Evolutionary conservation across 768 basidiomycete genomes (phyloP), one percentile per base, ranked within the genome.

Genomic region (Coprinopsis cinerea): DNA sequence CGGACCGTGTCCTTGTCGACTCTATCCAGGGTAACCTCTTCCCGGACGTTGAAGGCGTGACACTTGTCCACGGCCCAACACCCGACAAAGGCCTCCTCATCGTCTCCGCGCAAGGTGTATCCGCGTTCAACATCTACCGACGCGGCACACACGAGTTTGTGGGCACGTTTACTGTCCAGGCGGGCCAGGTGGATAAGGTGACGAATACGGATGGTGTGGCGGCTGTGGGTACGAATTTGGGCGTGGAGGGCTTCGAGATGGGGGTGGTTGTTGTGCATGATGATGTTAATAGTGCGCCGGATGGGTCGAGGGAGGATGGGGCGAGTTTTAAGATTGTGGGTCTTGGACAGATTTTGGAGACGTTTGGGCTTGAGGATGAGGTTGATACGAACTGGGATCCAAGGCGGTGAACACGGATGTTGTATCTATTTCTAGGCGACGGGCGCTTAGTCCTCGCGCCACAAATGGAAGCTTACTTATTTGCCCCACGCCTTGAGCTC

Each of bases 181-280:
- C 44, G 10, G 44, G 28, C 26, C 15, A 27, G 28, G 44, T 30
- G 4, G 44, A 45, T 32, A 27, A 23, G 44, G 44, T 30, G 14
- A 45, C 44, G n/a, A 45, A 45, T 23, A 45, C 44, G 6, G 44
- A 45, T 32, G 44, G 44, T 30, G 44, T 45, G 5, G 22, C 44
- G 13, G 44, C 44, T 28, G 44, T 45, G 28, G 44, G 44, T 4
- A 45, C 44, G 4, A 32, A 45, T 20, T 23, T 45, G 25, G 44
- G 44, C 4, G 9, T 32, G 6, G 5, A 7, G 15, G 44, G 44
- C 4, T 45, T 45, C 20, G 44, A 45, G 18, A 20, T 4, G n/a
- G 44, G 44, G 4, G 13, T 45, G 25, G 25, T 32, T 4, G 44
- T 45, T 17, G 44, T 45, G 4, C 44, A 45, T 20, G 44, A 45